A percentile compares a stretch with the other conserved stretches of the same genome.
Conservation (phyloP, 441 rosid species). For the Populus tomentosa region DNA sequence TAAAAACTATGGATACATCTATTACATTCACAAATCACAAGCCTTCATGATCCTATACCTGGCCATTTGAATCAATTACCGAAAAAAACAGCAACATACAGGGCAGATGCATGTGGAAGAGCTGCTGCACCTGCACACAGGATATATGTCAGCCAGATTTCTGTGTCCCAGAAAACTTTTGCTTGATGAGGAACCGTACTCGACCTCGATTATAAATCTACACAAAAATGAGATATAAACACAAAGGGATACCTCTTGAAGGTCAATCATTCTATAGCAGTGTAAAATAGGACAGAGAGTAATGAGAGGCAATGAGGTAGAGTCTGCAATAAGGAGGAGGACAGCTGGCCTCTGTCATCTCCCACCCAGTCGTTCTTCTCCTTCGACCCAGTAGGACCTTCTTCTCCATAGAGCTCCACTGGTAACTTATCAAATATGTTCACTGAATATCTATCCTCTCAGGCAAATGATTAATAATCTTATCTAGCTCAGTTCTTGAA, state of each 20-base stretch:
- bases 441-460: slow-evolving; percentile 29
- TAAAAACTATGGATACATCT: no score
- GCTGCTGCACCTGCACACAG: not conserved
- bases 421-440: slow-evolving; percentile 57
- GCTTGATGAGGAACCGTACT: not conserved
- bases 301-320: slow-evolving; percentile 2
- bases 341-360: slow-evolving; percentile 62
- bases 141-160: not conserved
- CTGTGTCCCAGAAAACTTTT: not conserved
- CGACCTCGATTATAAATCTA: not conserved
- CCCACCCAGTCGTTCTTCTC: slow-evolving; percentile 91
- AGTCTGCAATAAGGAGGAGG: not conserved
- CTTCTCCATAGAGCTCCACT: slow-evolving; percentile 69
- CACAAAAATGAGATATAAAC: not conserved
- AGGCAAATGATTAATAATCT: slow-evolving; percentile 47
- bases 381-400: slow-evolving; percentile 87
- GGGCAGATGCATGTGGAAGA: not conserved
- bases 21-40: no score
- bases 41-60: no score
- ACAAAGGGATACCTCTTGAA: not conserved
- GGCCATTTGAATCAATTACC: no score
- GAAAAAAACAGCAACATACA: not conserved
- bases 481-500: slow-evolving; percentile 66
- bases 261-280: not conserved
- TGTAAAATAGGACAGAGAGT: not conserved